Conservation (phyloP, 805 yeast genomes). For the Candida piceae region DNA sequence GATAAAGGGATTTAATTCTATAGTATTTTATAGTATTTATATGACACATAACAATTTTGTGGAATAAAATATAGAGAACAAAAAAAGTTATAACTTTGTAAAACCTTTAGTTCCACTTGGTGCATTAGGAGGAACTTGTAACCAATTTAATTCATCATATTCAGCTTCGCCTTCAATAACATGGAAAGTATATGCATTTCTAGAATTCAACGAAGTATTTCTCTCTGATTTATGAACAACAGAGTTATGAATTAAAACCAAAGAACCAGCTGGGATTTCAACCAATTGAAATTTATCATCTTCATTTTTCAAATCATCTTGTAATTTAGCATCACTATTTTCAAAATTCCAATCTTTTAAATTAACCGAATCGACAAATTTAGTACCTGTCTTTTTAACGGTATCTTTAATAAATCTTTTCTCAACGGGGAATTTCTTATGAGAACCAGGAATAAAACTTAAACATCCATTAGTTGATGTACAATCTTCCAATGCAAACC, state of each 20-base stretch:
- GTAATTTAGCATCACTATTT: conserved; percentile 19
- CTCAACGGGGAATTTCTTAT: conserved; percentile 47
- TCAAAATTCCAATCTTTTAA: conserved; percentile 14
- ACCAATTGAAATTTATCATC: conserved; percentile 43
- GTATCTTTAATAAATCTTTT: conserved; percentile 59
- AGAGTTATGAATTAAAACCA: conserved; percentile 65
- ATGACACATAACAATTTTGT: too few species aligned
- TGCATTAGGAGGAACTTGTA: conserved; percentile 61
- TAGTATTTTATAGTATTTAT: too few species aligned
- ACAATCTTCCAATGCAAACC: conserved; percentile 80
- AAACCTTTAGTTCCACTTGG: conserved; percentile 55
- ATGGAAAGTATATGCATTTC: conserved; percentile 79
- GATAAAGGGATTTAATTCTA: too few species aligned
- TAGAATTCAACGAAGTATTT: conserved; percentile 48
- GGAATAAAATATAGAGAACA: too few species aligned
- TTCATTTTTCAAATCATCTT: conserved; percentile 26
- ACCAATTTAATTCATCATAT: conserved; percentile 69
- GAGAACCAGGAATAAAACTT: conserved; percentile 66
- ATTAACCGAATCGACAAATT: conserved; percentile 35
- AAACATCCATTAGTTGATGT: conserved; percentile 63
- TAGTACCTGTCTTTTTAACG: conserved; percentile 49
- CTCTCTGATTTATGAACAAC: conserved; percentile 68
- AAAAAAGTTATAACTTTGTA: conserved; percentile 44
- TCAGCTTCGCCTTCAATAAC: conserved; percentile 60
- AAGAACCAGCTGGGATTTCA: conserved; percentile 66